These are phyloP conservation scores for Aspergillus biplanus DNA, from an alignment of 495 filamentous ascomycete species.

Conservation along the genomic window DNA sequence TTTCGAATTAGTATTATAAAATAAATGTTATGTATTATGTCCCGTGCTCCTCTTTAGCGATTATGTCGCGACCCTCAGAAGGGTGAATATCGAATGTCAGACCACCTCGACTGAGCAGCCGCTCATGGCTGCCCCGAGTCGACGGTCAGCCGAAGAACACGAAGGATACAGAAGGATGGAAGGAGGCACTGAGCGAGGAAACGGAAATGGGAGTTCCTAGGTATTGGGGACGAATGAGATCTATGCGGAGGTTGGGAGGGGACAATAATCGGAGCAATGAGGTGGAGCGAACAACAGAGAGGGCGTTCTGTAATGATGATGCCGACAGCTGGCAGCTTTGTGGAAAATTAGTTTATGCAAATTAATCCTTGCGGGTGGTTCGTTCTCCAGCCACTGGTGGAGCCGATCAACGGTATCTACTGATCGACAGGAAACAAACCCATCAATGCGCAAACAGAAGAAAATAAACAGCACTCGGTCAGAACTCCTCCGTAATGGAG, in stretches of 20 bases:
- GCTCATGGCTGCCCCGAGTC: constrained; percentile 16
- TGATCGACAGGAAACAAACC: neutral
- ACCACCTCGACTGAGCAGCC: constrained; percentile 17
- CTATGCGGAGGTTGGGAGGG: neutral
- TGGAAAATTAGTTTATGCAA: neutral
- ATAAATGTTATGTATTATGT: neutral
- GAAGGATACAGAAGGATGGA: neutral
- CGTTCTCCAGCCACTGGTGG: constrained; percentile 12
- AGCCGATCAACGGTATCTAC: constrained; percentile 7
- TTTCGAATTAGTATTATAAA: neutral
- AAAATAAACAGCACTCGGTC: no score
- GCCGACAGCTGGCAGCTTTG: constrained; percentile 20
- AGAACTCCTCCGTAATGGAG: no score
- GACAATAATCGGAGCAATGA: neutral
- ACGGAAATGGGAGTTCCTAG: neutral
- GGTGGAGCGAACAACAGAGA: neutral
- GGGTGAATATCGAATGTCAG: constrained; percentile 2
- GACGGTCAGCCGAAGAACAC: constrained; percentile 12
- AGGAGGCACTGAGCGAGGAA: neutral
- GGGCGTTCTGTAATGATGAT: neutral
- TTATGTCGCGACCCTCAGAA: constrained; percentile 6
- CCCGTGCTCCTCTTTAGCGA: neutral
- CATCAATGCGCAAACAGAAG: neutral
- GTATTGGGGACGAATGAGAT: neutral
- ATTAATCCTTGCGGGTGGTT: constrained; percentile 1